phyloP scores from a whole-genome alignment of 805 yeast genomes.

The Candida sphagnicola region DNA sequence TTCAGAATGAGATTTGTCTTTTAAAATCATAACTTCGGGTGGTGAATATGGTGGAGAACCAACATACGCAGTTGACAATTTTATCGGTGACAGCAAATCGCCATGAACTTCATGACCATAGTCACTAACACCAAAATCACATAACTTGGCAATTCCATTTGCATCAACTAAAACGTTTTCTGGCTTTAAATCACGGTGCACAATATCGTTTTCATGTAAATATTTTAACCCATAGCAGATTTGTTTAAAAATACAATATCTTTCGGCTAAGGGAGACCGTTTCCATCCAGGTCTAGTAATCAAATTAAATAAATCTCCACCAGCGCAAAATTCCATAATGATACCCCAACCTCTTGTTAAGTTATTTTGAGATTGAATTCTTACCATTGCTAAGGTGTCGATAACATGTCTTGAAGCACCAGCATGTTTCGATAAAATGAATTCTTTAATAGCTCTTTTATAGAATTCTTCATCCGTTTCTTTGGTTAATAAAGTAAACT shows the following conservation, averaged over 20 bases:
- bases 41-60: conserved; percentile 83
- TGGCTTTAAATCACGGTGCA: conserved; percentile 72
- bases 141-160: conserved; percentile 60
- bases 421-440: conserved; percentile 51
- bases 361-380: conserved; percentile 51
- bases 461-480: conserved; percentile 67
- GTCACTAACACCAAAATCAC: conserved; percentile 76
- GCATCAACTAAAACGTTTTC: conserved; percentile 62
- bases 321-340: conserved; percentile 57
- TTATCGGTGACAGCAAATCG: conserved; percentile 42
- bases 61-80: conserved; percentile 45
- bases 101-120: conserved; percentile 54
- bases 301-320: conserved; percentile 58
- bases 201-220: conserved; percentile 63
- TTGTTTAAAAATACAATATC: conserved; percentile 67
- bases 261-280: conserved; percentile 45
- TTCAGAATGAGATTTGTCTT: conserved; percentile 29
- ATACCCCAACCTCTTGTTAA: conserved; percentile 75
- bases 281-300: conserved; percentile 61
- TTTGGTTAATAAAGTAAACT: conserved; percentile 53
- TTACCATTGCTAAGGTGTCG: conserved; percentile 49
- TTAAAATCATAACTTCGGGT: conserved; percentile 65
- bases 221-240: conserved; percentile 56
- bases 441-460: conserved; percentile 61
- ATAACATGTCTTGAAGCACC: conserved; percentile 60